Evolutionary conservation across 345 rosid genomes (phyloP).

Genomic region (Eucalyptus pumila): DNA sequence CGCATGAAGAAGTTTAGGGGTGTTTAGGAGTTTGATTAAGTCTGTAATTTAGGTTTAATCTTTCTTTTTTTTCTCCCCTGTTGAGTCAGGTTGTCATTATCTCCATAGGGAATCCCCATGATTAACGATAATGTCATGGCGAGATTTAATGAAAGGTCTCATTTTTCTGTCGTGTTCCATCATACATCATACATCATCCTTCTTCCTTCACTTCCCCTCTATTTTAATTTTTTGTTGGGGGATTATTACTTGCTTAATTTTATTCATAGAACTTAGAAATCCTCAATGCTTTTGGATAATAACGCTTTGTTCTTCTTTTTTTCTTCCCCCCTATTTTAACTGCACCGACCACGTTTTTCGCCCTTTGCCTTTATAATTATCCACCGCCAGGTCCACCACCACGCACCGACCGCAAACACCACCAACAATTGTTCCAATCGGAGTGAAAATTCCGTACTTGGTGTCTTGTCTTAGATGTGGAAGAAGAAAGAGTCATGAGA

Average conservation of each 20-base stretch:
- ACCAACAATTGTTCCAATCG: not conserved
- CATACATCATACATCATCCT: not conserved
- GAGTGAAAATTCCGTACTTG: not conserved
- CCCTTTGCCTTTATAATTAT: not conserved
- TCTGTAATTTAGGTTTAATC: not conserved
- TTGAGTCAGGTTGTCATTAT: not conserved
- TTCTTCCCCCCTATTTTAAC: not conserved
- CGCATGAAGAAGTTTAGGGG: not conserved
- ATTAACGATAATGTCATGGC: constrained; percentile 5
- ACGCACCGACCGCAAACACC: not conserved
- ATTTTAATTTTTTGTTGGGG: not conserved
- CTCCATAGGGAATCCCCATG: constrained; percentile 18
- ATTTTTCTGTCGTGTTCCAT: not conserved
- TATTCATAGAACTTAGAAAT: not conserved
- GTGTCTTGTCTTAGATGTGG: not conserved
- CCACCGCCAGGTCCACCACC: not conserved
- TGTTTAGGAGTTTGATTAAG: not conserved
- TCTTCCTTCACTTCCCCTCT: not conserved
- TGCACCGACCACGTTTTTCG: not conserved
- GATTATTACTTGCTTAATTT: not conserved
- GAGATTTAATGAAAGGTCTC: constrained; percentile 9
- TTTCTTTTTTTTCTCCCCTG: not conserved
- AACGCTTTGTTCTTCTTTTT: not conserved
- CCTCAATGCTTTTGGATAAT: not conserved
- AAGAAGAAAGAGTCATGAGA: not conserved